Evolutionary conservation across 2,329 filamentous ascomycete species (phyloP).

Genomic region (Hymenoscyphus albidus): DNA sequence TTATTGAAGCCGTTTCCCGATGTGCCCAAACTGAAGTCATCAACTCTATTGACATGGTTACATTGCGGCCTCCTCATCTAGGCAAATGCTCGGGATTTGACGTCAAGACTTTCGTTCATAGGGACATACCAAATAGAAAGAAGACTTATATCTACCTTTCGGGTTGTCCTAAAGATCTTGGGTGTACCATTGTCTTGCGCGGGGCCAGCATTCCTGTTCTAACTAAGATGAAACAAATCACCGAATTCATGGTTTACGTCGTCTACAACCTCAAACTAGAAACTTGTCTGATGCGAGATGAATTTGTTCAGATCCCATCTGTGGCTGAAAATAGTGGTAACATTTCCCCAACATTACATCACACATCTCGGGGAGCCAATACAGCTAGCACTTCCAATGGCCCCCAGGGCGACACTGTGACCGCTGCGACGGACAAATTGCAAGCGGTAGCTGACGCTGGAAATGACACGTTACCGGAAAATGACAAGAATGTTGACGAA

Average conservation of each 20-base stretch:
- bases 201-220: constrained; percentile 71
- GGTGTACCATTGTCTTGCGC: constrained; percentile 89
- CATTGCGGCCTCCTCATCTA: constrained; percentile 67
- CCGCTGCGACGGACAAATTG: constrained; percentile 29
- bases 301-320: constrained; percentile 78
- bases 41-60: constrained; percentile 90
- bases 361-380: constrained; percentile 14
- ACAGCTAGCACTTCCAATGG: constrained; percentile 9
- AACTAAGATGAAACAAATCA: constrained; percentile 81
- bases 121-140: constrained; percentile 66
- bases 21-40: constrained; percentile 91
- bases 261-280: constrained; percentile 97
- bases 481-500: constrained; percentile 8
- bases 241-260: constrained; percentile 98
- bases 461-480: background rate
- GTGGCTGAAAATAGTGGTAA: constrained; percentile 47
- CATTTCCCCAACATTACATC: constrained; percentile 37
- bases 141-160: constrained; percentile 97
- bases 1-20: constrained; percentile 89
- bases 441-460: constrained; percentile 22
- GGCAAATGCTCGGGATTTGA: constrained; percentile 85
- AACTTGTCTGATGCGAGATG: constrained; percentile 88
- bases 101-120: constrained; percentile 90
- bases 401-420: constrained; percentile 18
- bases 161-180: constrained; percentile 82